Evolutionary conservation across 345 rosid genomes (phyloP), one percentile per base, ranked within the genome.

Genomic region (Reutealis trisperma): DNA sequence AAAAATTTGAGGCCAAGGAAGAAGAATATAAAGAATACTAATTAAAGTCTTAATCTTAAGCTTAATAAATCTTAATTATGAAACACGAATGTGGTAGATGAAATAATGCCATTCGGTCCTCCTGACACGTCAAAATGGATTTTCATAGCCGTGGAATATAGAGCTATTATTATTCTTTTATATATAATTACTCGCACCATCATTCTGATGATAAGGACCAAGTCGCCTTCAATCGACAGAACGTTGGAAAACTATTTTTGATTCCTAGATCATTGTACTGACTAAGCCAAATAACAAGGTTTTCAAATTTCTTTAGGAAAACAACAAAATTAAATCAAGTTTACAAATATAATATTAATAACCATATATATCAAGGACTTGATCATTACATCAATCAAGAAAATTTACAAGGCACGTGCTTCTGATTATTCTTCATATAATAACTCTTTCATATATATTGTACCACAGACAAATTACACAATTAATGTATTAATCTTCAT

Each of bases 131-230:
- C 65, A 62, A 62, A 62, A 62, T 65, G 49, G 49, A 18, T 65
- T 65, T 65, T 47, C 49, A 18, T 65, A 18, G 24, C 18, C 25
- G 64, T 12, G 24, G 34, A 61, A 61, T 61, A 2, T 14, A 30
- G 41, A 0, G 41, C 5, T 37, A 37, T 30, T 21, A 22, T 8
- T 61, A 60, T 59, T 74, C 19, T n/a, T 34, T 54, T 65, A 32
- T 71, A 63, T 37, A 37, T 37, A 6, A 41, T 64, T 25, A 49
- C 19, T 51, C 27, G 10, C 30, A 18, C 54, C 32, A 66, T 71
- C 37, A 75, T 76, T 21, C 6, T 63, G 84, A 84, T 81, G 84
- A 81, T 84, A 81, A 81, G 81, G 76, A 63, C 71, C 47, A 75
- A 42, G 81, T 81, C 84, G 75, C 81, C 67, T n/a, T 81, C 84